Conservation (phyloP, 73 alveolate species). For the Paramecium sexaurelia region DNA sequence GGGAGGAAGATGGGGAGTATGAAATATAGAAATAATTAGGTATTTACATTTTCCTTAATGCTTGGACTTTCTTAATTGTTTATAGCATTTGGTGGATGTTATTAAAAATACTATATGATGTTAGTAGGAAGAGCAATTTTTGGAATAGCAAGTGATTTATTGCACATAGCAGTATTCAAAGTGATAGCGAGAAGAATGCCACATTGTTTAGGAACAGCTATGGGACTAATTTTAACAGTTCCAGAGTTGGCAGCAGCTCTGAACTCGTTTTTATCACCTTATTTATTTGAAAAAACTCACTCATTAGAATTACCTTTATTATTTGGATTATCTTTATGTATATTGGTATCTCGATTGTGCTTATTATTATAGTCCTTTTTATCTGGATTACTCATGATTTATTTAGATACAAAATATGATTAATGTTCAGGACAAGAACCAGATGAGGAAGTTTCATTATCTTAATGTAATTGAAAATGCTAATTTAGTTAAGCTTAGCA, state of each 20-base stretch:
- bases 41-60: conserved; percentile 31
- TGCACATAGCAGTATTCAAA: conserved; percentile 47
- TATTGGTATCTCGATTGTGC: neutral
- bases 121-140: conserved; percentile 48
- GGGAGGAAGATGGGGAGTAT: conserved; percentile 63
- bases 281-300: conserved; percentile 4
- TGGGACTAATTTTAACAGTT: conserved; percentile 38
- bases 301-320: neutral
- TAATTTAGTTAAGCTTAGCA: conserved; percentile 1
- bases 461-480: neutral
- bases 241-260: conserved; percentile 57
- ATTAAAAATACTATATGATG: conserved; percentile 34
- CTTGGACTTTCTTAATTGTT: conserved; percentile 38
- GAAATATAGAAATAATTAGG: neutral
- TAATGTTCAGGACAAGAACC: neutral
- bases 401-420: conserved; percentile 1
- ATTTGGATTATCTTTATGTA: conserved; percentile 35
- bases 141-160: conserved; percentile 38
- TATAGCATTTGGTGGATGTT: conserved; percentile 53
- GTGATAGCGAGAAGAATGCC: conserved; percentile 31
- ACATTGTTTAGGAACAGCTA: conserved; percentile 16
- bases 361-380: neutral
- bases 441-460: neutral
- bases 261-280: neutral
- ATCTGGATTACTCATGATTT: conserved; percentile 2